Percentiles rank a stretch among this genome's conserved stretches.
phyloP scores from a whole-genome alignment of 768 basidiomycete species.

The Russula vinacea region DNA sequence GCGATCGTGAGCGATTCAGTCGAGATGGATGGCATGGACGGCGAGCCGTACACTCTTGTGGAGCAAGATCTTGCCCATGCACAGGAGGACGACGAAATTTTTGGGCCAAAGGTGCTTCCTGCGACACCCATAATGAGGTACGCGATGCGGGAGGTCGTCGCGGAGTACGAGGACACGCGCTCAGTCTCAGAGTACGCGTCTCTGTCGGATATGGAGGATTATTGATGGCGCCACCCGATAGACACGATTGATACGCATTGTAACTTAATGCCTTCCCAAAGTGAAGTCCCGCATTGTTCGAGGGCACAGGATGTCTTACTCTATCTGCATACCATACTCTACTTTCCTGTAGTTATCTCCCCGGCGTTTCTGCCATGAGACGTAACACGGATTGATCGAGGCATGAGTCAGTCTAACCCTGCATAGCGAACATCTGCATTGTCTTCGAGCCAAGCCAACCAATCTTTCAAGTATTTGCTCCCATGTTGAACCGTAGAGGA shows the following conservation, averaged over 20 bases:
- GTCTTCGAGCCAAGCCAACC: slow-evolving; percentile 87
- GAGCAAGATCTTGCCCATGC: slow-evolving; percentile 44
- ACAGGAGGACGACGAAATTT: slow-evolving; percentile 50
- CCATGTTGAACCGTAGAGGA: slow-evolving; percentile 88
- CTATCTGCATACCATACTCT: slow-evolving; percentile 14
- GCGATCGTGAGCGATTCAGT: slow-evolving; percentile 31
- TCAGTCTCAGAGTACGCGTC: slow-evolving; percentile 79
- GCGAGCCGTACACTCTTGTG: slow-evolving; percentile 39
- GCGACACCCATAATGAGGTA: slow-evolving; percentile 77
- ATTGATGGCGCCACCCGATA: slow-evolving; percentile 38
- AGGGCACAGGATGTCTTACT: slow-evolving; percentile 1
- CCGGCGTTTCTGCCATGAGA: not conserved
- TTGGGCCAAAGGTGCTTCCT: slow-evolving; percentile 75
- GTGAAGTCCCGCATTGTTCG: not conserved
- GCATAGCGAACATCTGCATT: slow-evolving; percentile 90
- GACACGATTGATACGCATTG: slow-evolving; percentile 7
- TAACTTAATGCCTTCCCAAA: slow-evolving; percentile 19
- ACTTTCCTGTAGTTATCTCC: not conserved
- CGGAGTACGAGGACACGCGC: slow-evolving; percentile 75
- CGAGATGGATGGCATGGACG: slow-evolving; percentile 39
- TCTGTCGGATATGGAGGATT: slow-evolving; percentile 73
- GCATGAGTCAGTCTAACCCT: slow-evolving; percentile 46
- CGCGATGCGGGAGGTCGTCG: slow-evolving; percentile 80
- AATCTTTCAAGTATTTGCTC: slow-evolving; percentile 76
- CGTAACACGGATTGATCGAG: not conserved